Evolutionary conservation across 2,329 filamentous ascomycete genomes (phyloP), one percentile per base, ranked within the genome.

Genomic region (Epichloe typhina): DNA sequence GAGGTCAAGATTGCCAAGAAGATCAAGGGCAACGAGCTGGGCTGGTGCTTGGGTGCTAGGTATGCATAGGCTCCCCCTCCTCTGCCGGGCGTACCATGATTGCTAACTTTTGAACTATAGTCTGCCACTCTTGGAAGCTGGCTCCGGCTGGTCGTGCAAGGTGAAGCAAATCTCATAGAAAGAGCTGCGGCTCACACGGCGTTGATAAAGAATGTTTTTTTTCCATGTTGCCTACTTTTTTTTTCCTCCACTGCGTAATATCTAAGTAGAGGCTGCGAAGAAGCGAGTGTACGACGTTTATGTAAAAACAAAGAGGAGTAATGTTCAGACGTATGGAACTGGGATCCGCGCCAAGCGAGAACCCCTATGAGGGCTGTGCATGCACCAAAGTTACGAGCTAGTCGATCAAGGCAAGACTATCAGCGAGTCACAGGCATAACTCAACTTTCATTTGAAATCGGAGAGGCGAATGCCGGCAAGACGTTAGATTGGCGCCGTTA

Each of bases 1-100:
- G 93, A 98, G 69, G 89, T 98, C 57, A 91, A 87, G 76, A 95
- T 96, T 64, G 93, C 91, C 53, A 98, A 98, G 85, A 95, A 96
- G 77, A 95, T 98, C 64, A 91, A 94, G 73, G 83, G 83, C 51
- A 96, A 96, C 67, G 94, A 98, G 72, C 72, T 98, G 61, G 93
- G 93, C 39, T 98, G 93, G 93, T 97, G 91, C 72, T 75, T 98
- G 63, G 93, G 93, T 67, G 93, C 93, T 57, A 95, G 88, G 88
- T 93, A 74, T 72, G 83, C 63, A 23, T 50, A 38, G 23, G n/a
- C 6, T 42, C 37, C 45, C 35, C 35, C 3, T 19, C n/a, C 13
- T 17, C 17, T 36, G 11, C 15, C 5, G 11, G 5, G 4, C 23
- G 17, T 3, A 19, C 45, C 15, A 19, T 41, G 44, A 46, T 39